These are phyloP conservation scores for Hypoxylon perforatum DNA, from an alignment of 495 filamentous ascomycete genomes.

Conservation along the genomic window DNA sequence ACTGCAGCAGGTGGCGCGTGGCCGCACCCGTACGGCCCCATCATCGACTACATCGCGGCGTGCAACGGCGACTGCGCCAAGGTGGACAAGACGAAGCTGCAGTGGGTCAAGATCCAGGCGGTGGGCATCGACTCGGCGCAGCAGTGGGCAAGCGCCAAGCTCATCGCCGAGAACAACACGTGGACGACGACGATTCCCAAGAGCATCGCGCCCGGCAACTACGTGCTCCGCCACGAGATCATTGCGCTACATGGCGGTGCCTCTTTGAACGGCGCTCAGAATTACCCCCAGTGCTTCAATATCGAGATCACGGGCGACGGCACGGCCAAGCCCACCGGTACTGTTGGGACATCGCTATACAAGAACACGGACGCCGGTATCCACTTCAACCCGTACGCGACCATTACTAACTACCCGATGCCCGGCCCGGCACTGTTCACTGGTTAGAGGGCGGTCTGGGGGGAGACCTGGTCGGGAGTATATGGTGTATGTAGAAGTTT, in stretches of 20 bases:
- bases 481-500: background rate
- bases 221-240: conserved; percentile 76
- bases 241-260: conserved; percentile 70
- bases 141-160: conserved; percentile 45
- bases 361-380: conserved; percentile 66
- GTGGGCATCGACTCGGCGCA: conserved; percentile 43
- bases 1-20: conserved; percentile 36
- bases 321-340: conserved; percentile 63
- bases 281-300: conserved; percentile 77
- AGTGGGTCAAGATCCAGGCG: conserved; percentile 57
- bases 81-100: conserved; percentile 49
- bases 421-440: conserved; percentile 46
- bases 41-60: conserved; percentile 50
- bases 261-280: conserved; percentile 67
- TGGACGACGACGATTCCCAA: conserved; percentile 71
- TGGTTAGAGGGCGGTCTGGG: conserved; percentile 23
- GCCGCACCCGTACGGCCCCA: conserved; percentile 46
- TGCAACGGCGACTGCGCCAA: conserved; percentile 49
- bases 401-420: conserved; percentile 48
- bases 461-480: too few relatives aligned
- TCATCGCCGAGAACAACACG: conserved; percentile 67
- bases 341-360: conserved; percentile 66
- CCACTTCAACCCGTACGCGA: conserved; percentile 65
- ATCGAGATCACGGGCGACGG: conserved; percentile 70
- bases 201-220: conserved; percentile 68